A percentile compares a stretch with the other conserved stretches of the same genome.
Evolutionary conservation across 2,329 filamentous ascomycete species (phyloP).

Genomic region (Knufia petricola): DNA sequence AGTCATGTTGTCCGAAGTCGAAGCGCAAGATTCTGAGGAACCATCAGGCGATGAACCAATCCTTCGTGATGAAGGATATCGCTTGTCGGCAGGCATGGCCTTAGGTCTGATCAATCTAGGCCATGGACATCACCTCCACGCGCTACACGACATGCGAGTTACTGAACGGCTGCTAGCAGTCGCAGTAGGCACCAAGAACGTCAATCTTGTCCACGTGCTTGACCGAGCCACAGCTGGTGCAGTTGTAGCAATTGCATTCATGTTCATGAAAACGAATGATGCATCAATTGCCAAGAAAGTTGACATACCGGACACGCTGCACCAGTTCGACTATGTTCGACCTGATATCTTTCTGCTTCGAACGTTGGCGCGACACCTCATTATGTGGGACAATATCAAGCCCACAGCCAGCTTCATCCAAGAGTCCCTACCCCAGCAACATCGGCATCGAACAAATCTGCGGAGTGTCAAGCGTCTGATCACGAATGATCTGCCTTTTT

Average conservation of each 20-base stretch:
- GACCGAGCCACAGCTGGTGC: slow-evolving; percentile 92
- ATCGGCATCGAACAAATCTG: slow-evolving; percentile 54
- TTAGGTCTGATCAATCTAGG: slow-evolving; percentile 91
- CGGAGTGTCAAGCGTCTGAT: slow-evolving; percentile 52
- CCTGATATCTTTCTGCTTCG: slow-evolving; percentile 86
- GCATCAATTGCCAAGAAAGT: slow-evolving; percentile 79
- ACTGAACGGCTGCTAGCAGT: slow-evolving; percentile 79
- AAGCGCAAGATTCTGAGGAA: slow-evolving; percentile 75
- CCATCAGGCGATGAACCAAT: slow-evolving; percentile 58
- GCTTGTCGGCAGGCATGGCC: slow-evolving; percentile 85
- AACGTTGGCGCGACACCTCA: slow-evolving; percentile 79
- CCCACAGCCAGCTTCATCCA: slow-evolving; percentile 67
- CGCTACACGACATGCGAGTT: slow-evolving; percentile 85
- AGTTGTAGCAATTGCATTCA: slow-evolving; percentile 76
- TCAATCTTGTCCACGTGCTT: slow-evolving; percentile 83
- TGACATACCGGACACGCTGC: slow-evolving; percentile 77
- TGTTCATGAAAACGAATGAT: slow-evolving; percentile 96
- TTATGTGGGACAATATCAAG: slow-evolving; percentile 80
- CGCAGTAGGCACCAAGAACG: slow-evolving; percentile 80
- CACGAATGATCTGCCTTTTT: slow-evolving; percentile 81
- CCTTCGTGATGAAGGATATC: slow-evolving; percentile 88
- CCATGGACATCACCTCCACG: slow-evolving; percentile 77
- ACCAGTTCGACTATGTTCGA: slow-evolving; percentile 91
- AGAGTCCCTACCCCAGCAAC: slow-evolving; percentile 60
- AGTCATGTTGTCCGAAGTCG: slow-evolving; percentile 95